phyloP scores from a whole-genome alignment of 768 basidiomycete genomes.

The Botryobasidium botryosum region DNA sequence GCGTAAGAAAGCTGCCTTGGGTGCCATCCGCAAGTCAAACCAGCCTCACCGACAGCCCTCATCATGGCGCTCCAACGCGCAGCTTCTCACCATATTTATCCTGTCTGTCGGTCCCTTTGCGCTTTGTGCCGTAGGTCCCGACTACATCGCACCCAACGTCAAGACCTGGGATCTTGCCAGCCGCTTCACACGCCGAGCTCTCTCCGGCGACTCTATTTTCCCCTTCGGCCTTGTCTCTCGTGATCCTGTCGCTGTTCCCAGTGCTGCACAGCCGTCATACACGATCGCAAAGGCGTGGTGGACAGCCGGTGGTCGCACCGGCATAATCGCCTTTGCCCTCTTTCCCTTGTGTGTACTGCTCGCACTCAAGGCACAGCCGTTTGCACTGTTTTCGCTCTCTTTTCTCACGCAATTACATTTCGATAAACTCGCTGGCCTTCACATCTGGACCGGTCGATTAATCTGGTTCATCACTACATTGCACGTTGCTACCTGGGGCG shows the following conservation, averaged over 20 bases:
- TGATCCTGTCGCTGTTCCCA: conserved; percentile 21
- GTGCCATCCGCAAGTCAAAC: conserved; percentile 20
- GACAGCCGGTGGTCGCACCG: conserved; percentile 49
- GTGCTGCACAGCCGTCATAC: conserved; percentile 31
- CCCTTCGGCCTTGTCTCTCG: conserved; percentile 9
- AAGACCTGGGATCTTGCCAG: conserved; percentile 28
- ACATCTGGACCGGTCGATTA: conserved; percentile 53
- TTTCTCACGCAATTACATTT: conserved; percentile 48
- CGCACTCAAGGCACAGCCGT: conserved; percentile 53
- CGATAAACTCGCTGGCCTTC: conserved; percentile 57
- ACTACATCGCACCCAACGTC: conserved; percentile 41
- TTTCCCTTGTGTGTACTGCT: conserved; percentile 53
- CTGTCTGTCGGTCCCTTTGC: conserved; percentile 29
- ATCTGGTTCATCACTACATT: conserved; percentile 44
- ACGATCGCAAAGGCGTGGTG: conserved; percentile 54
- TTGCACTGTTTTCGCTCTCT: conserved; percentile 50
- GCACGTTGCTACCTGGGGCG: conserved; percentile 53
- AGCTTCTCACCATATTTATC: conserved; percentile 33
- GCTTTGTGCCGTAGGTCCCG: conserved; percentile 42
- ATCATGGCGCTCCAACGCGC: conserved; percentile 44
- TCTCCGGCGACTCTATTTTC: conserved; percentile 7
- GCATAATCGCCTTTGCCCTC: conserved; percentile 54
- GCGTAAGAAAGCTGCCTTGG: conserved; percentile 30
- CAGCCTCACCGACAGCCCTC: conserved; percentile 27
- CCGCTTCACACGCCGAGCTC: conserved; percentile 12